Evolutionary conservation across 192 early-diverging fungal genomes (phyloP).

Genomic region (Coemansia sp.): DNA sequence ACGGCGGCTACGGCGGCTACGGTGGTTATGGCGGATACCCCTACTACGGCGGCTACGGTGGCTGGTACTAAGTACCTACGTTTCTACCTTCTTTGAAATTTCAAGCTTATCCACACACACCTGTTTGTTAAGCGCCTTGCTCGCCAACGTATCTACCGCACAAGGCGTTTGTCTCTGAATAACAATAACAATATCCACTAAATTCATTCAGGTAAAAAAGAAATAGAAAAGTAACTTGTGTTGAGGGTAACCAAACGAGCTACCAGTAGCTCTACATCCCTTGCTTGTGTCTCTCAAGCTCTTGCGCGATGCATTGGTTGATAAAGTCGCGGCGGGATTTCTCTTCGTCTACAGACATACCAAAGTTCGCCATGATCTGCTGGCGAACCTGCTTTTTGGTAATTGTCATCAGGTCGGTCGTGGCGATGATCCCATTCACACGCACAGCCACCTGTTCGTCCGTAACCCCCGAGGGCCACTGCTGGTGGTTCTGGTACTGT

Average conservation of each 20-base stretch:
- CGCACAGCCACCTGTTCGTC: constrained; percentile 69
- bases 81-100: too few relatives aligned
- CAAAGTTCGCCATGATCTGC: constrained; percentile 75
- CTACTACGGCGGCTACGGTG: constrained; percentile 27
- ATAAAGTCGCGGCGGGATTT: constrained; percentile 79
- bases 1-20: constrained; percentile 30
- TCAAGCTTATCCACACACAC: not conserved
- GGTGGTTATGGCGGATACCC: constrained; percentile 20
- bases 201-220: not conserved
- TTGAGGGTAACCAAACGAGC: not conserved
- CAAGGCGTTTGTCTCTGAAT: too few relatives aligned
- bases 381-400: constrained; percentile 99
- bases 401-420: constrained; percentile 94
- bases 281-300: constrained; percentile 39
- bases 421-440: constrained; percentile 76
- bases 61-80: constrained; percentile 11
- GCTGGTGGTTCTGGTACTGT: constrained; percentile 6
- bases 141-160: too few relatives aligned
- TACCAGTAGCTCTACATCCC: not conserved
- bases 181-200: too few relatives aligned
- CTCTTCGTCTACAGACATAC: constrained; percentile 68
- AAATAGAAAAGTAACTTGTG: constrained; percentile 11
- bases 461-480: constrained; percentile 57
- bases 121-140: not conserved
- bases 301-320: constrained; percentile 74